These are phyloP conservation scores for Thielaviopsis populi DNA, from an alignment of 2,329 filamentous ascomycete genomes.

Conservation along the genomic window DNA sequence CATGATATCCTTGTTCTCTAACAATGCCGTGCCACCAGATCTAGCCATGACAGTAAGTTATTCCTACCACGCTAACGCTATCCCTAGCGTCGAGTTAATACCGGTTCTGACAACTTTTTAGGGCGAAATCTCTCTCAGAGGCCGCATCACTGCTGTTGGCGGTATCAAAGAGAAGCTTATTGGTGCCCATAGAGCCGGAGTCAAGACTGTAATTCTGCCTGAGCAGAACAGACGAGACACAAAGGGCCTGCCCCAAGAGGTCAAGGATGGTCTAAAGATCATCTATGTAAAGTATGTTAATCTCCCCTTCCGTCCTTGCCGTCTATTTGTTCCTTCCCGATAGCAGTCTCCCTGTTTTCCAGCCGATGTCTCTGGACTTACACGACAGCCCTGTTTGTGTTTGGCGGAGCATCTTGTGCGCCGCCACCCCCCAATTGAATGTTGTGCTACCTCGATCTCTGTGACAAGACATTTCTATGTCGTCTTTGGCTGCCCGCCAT, in stretches of 20 bases:
- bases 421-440: too few species aligned
- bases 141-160: constrained; percentile 82
- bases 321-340: constrained; percentile 29
- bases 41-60: constrained; percentile 78
- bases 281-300: constrained; percentile 65
- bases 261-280: constrained; percentile 74
- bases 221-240: constrained; percentile 83
- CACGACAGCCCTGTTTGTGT: background rate
- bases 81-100: background rate
- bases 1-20: constrained; percentile 76
- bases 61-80: background rate
- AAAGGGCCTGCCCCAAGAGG: constrained; percentile 79
- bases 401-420: background rate
- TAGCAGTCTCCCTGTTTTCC: constrained; percentile 16
- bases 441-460: background rate
- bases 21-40: constrained; percentile 71
- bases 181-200: constrained; percentile 78
- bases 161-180: constrained; percentile 99
- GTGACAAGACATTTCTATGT: background rate
- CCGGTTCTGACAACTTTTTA: constrained; percentile 21
- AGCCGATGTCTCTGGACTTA: constrained; percentile 13
- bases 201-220: constrained; percentile 84
- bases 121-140: constrained; percentile 64
- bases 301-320: background rate
- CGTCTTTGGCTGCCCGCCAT: background rate